phyloP scores from a whole-genome alignment of 176 grass and related monocot genomes.

The Aegilops bicornis region DNA sequence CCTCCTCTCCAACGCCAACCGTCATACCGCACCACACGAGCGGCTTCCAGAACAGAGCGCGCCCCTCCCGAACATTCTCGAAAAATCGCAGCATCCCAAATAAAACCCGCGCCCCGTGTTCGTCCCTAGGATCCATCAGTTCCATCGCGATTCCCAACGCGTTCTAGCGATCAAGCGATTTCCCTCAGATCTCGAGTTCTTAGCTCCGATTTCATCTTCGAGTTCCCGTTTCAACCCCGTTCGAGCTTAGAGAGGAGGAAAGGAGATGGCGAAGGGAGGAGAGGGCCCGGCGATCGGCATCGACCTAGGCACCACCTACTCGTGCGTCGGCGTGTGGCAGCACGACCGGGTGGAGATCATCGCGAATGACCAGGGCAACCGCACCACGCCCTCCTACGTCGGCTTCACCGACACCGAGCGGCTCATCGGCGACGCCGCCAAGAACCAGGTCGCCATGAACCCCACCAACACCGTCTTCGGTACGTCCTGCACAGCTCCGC shows the following conservation, averaged over 20 bases:
- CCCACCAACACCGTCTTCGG: conserved; percentile 76
- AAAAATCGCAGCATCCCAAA: conserved; percentile 6
- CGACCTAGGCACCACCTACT: conserved; percentile 94
- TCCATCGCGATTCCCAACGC: neutral
- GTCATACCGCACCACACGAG: no score
- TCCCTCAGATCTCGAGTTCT: neutral
- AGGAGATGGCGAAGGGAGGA: no score
- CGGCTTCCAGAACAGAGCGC: no score
- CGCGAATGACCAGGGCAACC: conserved; percentile 95
- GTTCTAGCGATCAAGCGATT: neutral
- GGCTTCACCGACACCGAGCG: conserved; percentile 84
- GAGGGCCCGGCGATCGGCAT: conserved; percentile 77
- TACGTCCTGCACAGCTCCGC: conserved; percentile 1
- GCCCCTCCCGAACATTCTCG: neutral
- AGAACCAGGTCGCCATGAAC: conserved; percentile 82
- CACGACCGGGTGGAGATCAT: conserved; percentile 97
- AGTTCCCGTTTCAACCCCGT: neutral
- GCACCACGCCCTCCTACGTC: conserved; percentile 89
- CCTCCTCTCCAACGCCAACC: no score
- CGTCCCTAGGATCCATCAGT: neutral
- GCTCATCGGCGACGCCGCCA: conserved; percentile 61
- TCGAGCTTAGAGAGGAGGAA: neutral
- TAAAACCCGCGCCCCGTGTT: conserved; percentile 20
- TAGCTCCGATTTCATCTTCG: neutral
- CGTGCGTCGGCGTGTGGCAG: conserved; percentile 96